Evolutionary conservation across 768 basidiomycete genomes (phyloP).

Genomic region (Serendipita sp.): DNA sequence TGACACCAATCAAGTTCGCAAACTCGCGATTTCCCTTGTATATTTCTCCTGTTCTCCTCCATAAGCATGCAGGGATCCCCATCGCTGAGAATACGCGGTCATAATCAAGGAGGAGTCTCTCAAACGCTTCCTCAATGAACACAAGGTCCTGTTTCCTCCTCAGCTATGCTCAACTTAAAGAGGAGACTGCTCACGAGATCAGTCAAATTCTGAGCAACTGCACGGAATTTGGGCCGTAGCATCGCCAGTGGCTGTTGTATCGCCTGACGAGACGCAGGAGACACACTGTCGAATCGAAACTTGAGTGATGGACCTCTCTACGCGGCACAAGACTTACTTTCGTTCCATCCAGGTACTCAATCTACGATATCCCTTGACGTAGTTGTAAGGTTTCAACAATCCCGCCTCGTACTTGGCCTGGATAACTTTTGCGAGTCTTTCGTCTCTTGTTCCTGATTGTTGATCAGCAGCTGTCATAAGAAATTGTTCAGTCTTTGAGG

Average conservation of each 20-base stretch:
- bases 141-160: slow-evolving; percentile 53
- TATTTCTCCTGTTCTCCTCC: slow-evolving; percentile 94
- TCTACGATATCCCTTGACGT: slow-evolving; percentile 87
- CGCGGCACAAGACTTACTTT: slow-evolving; percentile 35
- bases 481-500: slow-evolving; percentile 62
- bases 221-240: slow-evolving; percentile 69
- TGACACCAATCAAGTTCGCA: slow-evolving; percentile 74
- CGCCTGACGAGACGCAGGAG: slow-evolving; percentile 78
- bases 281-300: slow-evolving; percentile 37
- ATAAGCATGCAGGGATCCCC: slow-evolving; percentile 92
- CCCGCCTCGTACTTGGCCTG: slow-evolving; percentile 95
- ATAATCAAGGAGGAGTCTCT: slow-evolving; percentile 85
- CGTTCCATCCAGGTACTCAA: slow-evolving; percentile 89
- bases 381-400: slow-evolving; percentile 86
- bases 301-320: background rate
- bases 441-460: slow-evolving; percentile 75
- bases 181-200: slow-evolving; percentile 44
- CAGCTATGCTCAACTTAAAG: too few relatives aligned
- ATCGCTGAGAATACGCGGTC: slow-evolving; percentile 89
- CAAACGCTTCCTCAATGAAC: slow-evolving; percentile 96
- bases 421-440: slow-evolving; percentile 80
- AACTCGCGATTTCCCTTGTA: slow-evolving; percentile 98
- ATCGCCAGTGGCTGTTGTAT: slow-evolving; percentile 81
- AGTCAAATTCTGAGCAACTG: slow-evolving; percentile 66
- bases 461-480: slow-evolving; percentile 90